Conservation (phyloP, 2,329 filamentous ascomycete species). For the Fusarium pseudoanthophilum region DNA sequence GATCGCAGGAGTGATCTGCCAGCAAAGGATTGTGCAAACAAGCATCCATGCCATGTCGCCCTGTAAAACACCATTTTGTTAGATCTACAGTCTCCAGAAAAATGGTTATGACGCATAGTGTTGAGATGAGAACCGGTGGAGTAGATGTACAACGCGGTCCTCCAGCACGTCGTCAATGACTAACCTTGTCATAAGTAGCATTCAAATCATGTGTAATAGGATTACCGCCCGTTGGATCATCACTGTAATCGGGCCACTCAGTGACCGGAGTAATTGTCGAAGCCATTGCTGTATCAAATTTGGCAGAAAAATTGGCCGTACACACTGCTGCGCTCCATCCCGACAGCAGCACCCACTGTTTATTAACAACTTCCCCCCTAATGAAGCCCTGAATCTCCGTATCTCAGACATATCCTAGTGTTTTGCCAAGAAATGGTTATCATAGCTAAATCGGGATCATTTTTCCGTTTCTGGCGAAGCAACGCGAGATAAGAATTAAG, state of each 20-base stretch:
- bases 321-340: not conserved
- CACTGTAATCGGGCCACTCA: constrained; percentile 57
- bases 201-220: constrained; percentile 57
- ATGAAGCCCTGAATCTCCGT: not conserved
- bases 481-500: constrained; percentile 26
- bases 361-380: not conserved
- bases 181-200: constrained; percentile 56
- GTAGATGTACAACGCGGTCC: not conserved
- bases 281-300: constrained; percentile 12
- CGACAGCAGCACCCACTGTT: not conserved
- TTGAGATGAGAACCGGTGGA: not conserved
- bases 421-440: constrained; percentile 20
- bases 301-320: not conserved
- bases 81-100: not conserved
- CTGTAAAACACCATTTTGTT: constrained; percentile 20
- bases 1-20: constrained; percentile 54
- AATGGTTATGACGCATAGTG: too few species aligned
- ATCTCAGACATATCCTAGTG: constrained; percentile 5
- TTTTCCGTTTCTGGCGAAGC: constrained; percentile 21
- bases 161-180: fast-evolving
- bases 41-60: constrained; percentile 58
- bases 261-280: constrained; percentile 40
- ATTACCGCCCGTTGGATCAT: constrained; percentile 54
- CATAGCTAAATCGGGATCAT: not conserved
- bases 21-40: constrained; percentile 51